Evolutionary conservation across 768 basidiomycete genomes (phyloP), one percentile per base, ranked within the genome.

Genomic region (Tricholoma saponaceum): DNA sequence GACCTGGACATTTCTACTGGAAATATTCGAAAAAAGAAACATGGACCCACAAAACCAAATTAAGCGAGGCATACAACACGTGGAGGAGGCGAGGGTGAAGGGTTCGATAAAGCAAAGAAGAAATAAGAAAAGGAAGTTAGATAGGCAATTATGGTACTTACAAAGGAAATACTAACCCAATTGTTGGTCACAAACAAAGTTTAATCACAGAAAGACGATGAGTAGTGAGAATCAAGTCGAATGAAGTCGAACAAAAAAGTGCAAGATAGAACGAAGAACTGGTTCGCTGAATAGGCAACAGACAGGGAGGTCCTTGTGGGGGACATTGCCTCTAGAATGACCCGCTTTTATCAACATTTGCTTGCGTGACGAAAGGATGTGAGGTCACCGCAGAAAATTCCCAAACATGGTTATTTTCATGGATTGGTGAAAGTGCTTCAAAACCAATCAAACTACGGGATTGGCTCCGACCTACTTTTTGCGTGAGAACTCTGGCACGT

Each of bases 391-490:
- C 54, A 35, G 22, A 58, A 47, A 62, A 62, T 64, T 35, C 2
- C 64, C 63, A 58, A 52, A 59, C n/a, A 52, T 51, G 50, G 60
- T 18, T 37, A 64, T 62, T 60, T 57, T 23, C 4, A n/a, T 8
- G 18, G 65, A 66, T 66, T 64, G 59, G 61, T 59, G 7, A 60
- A 66, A 59, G 52, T 56, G 54, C 52, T 30, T 52, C 18, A 43
- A 41, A 55, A 63, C 57, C 58, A 65, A 67, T 67, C 64, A 32
- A 51, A 18, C 57, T 39, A 59, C 64, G 64, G 67, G 67, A 70
- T 70, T 70, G 68, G 58, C 33, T 56, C 68, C 63, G 67, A 65
- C 66, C 66, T 61, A 68, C 56, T 56, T 69, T 66, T 65, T 60
- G 72, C 50, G 58, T 61, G 62, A 10, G 64, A 65, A 60, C 52